These are phyloP conservation scores for Wallacemonas sp. DNA, from an alignment of 208 protist genomes.

Conservation along the genomic window DNA sequence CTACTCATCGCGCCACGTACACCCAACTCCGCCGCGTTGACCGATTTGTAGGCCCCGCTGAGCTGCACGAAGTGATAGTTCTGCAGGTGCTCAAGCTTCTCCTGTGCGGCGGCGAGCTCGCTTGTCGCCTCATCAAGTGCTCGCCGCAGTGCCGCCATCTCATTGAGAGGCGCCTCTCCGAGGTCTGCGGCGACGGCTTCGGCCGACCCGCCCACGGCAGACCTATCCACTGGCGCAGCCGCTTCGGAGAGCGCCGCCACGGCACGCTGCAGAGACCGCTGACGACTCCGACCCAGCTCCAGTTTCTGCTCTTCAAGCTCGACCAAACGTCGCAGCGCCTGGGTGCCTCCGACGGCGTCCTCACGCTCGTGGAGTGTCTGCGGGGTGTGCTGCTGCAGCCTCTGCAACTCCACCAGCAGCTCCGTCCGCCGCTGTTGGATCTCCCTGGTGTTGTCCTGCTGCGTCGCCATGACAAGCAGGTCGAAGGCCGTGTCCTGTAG, in stretches of 20 bases:
- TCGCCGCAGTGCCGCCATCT: constrained; percentile 33
- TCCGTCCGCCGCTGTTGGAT: constrained; percentile 15
- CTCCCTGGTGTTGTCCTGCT: constrained; percentile 11
- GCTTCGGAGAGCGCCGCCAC: constrained; percentile 26
- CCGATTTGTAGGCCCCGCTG: constrained; percentile 39
- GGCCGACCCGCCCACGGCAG: neutral
- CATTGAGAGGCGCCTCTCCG: constrained; percentile 21
- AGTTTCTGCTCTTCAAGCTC: constrained; percentile 53
- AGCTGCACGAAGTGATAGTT: constrained; percentile 62
- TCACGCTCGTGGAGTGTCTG: constrained; percentile 19
- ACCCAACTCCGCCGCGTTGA: constrained; percentile 28
- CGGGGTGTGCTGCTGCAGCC: constrained; percentile 23
- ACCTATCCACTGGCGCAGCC: too few relatives aligned
- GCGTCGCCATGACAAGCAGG: constrained; percentile 18
- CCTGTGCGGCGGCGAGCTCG: constrained; percentile 37
- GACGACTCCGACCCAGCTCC: constrained; percentile 29
- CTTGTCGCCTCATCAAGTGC: constrained; percentile 38
- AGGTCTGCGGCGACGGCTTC: neutral
- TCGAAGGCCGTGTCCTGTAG: constrained; percentile 17
- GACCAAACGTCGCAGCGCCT: constrained; percentile 34
- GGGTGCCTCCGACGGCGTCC: constrained; percentile 16
- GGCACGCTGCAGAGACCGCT: constrained; percentile 32
- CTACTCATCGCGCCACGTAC: constrained; percentile 13
- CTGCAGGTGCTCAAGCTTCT: constrained; percentile 39
- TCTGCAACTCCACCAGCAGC: constrained; percentile 30